These are phyloP conservation scores for Willaertia magna DNA, from an alignment of 208 protist genomes.

Conservation along the genomic window DNA sequence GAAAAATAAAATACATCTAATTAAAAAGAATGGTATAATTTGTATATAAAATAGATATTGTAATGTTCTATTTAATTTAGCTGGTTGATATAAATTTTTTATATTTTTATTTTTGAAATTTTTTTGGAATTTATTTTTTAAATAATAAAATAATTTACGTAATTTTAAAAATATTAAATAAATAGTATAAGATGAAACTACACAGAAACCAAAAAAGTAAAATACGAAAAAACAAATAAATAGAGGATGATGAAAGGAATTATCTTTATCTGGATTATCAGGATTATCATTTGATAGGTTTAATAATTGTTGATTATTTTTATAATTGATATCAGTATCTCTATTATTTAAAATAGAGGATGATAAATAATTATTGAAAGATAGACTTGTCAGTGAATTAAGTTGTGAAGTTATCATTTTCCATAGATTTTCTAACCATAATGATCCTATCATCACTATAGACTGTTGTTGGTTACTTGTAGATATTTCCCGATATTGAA, in stretches of 20 bases:
- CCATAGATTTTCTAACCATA: too few species aligned
- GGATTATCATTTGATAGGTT: too few species aligned
- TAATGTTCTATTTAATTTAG: background rate
- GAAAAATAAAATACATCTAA: background rate
- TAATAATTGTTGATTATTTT: too few species aligned
- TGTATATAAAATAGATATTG: background rate
- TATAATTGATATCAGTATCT: too few species aligned
- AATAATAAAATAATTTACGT: background rate
- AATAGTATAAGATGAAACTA: background rate
- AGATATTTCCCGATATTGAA: too few species aligned
- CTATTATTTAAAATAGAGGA: too few species aligned
- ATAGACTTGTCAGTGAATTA: too few species aligned
- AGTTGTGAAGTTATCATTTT: too few species aligned
- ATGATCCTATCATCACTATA: too few species aligned
- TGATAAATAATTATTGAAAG: too few species aligned
- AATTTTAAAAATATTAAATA: background rate
- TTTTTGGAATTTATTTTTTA: background rate
- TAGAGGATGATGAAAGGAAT: background rate
- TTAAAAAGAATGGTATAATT: background rate
- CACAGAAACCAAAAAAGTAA: background rate
- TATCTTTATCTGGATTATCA: too few species aligned
- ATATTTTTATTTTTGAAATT: background rate
- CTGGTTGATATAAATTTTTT: background rate
- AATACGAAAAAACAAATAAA: slow-evolving; percentile 1
- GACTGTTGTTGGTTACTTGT: too few species aligned